phyloP scores from a whole-genome alignment of 305 asterid genomes.

The Ilex paraguariensis region DNA sequence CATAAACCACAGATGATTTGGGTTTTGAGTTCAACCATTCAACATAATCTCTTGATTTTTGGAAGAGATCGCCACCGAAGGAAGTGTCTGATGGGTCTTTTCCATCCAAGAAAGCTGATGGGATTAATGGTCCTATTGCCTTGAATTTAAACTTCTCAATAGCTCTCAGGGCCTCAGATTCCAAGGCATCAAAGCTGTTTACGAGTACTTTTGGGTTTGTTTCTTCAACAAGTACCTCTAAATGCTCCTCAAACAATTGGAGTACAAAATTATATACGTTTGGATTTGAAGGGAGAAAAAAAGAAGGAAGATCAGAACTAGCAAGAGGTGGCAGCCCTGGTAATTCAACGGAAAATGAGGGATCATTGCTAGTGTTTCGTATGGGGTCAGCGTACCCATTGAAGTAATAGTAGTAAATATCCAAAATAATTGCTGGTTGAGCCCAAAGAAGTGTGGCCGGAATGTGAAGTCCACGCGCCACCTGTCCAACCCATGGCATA shows the following conservation, averaged over 20 bases:
- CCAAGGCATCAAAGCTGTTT: conserved; percentile 49
- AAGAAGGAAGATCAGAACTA: conserved; percentile 41
- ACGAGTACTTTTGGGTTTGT: conserved; percentile 35
- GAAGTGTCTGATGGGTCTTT: conserved; percentile 2
- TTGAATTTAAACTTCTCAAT: conserved; percentile 28
- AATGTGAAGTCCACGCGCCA: conserved; percentile 20
- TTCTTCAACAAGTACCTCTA: conserved; percentile 28
- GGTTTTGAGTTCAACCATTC: conserved; percentile 15
- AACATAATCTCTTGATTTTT: conserved; percentile 13
- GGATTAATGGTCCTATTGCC: conserved; percentile 50
- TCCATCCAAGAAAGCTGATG: conserved; percentile 6
- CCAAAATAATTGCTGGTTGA: conserved; percentile 43
- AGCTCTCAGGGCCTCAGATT: conserved; percentile 7
- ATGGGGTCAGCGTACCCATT: conserved; percentile 32
- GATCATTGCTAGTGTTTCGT: conserved; percentile 8
- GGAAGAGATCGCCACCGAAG: conserved; percentile 22
- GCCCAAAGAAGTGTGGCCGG: conserved; percentile 50
- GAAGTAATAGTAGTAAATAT: conserved; percentile 30
- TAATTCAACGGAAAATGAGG: conserved; percentile 15
- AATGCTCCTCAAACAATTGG: conserved; percentile 28
- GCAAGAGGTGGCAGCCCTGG: conserved; percentile 7
- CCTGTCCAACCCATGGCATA: conserved; percentile 42
- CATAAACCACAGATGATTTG: conserved; percentile 16
- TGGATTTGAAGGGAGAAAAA: conserved; percentile 27
- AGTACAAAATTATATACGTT: conserved; percentile 18